Evolutionary conservation across 768 basidiomycete species (phyloP).

Genomic region (Tulasnella sp.): DNA sequence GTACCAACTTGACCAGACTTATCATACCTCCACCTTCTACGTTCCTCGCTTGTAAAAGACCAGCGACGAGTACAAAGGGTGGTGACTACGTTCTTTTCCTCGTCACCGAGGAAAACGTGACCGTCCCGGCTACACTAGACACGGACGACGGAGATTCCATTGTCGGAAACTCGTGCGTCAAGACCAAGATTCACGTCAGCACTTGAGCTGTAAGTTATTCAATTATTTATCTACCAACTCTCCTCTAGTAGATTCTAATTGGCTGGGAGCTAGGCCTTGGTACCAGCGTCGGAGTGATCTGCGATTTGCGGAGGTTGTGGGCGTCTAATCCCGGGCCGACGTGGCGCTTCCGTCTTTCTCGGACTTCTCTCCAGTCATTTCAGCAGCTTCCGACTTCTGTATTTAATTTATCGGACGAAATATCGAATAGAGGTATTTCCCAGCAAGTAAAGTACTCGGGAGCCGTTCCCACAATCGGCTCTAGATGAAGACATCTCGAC

Average conservation of each 20-base stretch:
- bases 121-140: background rate
- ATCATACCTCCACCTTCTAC: background rate
- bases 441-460: background rate
- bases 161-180: background rate
- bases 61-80: background rate
- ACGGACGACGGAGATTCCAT: background rate
- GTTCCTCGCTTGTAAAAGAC: background rate
- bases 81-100: background rate
- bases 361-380: background rate
- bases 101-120: background rate
- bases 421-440: background rate
- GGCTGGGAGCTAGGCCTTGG: background rate
- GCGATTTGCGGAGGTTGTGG: background rate
- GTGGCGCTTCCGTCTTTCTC: background rate
- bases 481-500: too few relatives aligned
- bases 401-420: background rate
- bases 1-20: background rate
- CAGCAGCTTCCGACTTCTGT: background rate
- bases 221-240: background rate
- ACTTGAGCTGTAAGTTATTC: background rate
- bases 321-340: background rate
- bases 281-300: background rate
- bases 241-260: background rate
- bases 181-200: background rate
- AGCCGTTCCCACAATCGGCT: background rate